Evolutionary conservation across 1,284 basidiomycete genomes (phyloP).

Genomic region (Schizopora paradoxa): DNA sequence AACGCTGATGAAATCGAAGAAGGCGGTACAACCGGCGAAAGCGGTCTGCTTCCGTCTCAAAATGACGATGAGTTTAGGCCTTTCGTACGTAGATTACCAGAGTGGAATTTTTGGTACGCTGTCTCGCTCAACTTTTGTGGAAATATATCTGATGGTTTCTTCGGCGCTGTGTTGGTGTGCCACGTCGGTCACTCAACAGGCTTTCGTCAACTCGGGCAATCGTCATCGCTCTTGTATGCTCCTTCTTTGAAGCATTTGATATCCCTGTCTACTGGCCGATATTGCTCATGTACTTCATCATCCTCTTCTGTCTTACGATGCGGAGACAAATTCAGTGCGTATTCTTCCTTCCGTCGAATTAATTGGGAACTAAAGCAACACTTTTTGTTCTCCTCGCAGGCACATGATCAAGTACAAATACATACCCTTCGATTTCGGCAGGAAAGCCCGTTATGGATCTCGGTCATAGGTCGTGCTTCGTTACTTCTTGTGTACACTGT

Average conservation of each 20-base stretch:
- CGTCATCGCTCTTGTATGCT: conserved; percentile 73
- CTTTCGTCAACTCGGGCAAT: conserved; percentile 89
- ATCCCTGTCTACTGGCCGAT: conserved; percentile 99
- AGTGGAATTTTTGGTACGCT: conserved; percentile 91
- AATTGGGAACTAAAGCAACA: conserved; percentile 2
- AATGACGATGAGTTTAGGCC: conserved; percentile 92
- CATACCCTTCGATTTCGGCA: conserved; percentile 86
- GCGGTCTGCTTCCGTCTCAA: conserved; percentile 47
- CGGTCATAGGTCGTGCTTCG: conserved; percentile 5
- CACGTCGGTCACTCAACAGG: conserved; percentile 48
- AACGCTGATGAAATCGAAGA: conserved; percentile 94
- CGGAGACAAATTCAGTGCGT: conserved; percentile 88
- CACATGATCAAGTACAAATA: conserved; percentile 99
- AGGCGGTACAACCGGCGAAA: conserved; percentile 53
- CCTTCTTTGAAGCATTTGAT: conserved; percentile 80
- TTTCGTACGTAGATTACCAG: conserved; percentile 92
- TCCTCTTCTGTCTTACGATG: conserved; percentile 88
- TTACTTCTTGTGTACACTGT: not conserved
- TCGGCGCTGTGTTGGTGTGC: not conserved
- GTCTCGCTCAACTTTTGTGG: not conserved
- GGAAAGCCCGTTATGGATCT: conserved; percentile 72
- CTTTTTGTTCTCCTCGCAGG: conserved; percentile 36
- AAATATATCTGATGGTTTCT: not conserved
- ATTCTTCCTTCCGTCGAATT: not conserved
- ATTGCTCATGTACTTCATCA: conserved; percentile 88